These are phyloP conservation scores for Murraya koenigii DNA, from an alignment of 345 rosid genomes.

Conservation along the genomic window DNA sequence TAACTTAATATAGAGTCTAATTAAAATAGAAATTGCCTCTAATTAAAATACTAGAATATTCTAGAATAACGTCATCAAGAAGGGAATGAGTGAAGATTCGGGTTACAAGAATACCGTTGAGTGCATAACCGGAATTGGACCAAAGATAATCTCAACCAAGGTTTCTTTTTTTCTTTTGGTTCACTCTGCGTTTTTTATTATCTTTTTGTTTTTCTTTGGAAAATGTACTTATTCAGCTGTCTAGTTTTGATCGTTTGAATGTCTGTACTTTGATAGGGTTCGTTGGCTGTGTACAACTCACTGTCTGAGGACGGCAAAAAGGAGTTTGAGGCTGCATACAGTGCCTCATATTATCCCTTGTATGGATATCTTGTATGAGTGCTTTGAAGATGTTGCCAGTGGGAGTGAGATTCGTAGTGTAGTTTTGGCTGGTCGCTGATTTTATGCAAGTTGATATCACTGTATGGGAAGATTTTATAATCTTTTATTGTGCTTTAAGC, in stretches of 20 bases:
- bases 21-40: too few species aligned
- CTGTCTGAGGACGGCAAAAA: constrained; percentile 44
- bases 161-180: constrained; percentile 20
- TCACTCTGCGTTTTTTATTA: neutral
- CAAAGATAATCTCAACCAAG: constrained; percentile 57
- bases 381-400: constrained; percentile 47
- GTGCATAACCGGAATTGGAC: constrained; percentile 75
- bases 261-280: constrained; percentile 40
- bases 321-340: constrained; percentile 52
- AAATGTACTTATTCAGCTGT: constrained; percentile 16
- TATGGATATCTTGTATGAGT: constrained; percentile 62
- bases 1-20: too few species aligned
- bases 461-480: neutral
- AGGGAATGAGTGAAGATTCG: constrained; percentile 69
- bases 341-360: constrained; percentile 62
- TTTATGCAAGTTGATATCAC: constrained; percentile 26
- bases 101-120: constrained; percentile 92
- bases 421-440: constrained; percentile 45
- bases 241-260: constrained; percentile 23
- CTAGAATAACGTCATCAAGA: too few species aligned
- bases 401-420: constrained; percentile 46
- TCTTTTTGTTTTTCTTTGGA: neutral
- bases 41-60: too few species aligned
- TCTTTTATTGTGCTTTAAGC: neutral
- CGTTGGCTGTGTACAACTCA: constrained; percentile 57